A percentile compares a stretch with the other conserved stretches of the same genome.
phyloP scores from a whole-genome alignment of 176 grass and related monocot genomes.

The Aegilops longissima region DNA sequence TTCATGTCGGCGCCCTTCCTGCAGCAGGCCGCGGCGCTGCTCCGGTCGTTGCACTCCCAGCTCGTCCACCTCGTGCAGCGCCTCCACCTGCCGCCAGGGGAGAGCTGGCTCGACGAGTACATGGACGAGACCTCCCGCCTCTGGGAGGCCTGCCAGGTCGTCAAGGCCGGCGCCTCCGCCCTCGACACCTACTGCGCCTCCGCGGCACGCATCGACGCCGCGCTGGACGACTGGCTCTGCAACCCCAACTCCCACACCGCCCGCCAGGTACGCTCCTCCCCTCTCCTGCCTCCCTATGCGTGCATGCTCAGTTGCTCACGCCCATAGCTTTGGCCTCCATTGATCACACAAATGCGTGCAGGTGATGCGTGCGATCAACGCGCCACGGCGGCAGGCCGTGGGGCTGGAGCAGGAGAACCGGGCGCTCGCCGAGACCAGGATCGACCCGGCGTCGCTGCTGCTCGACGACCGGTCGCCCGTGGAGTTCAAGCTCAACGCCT shows the following conservation, averaged over 20 bases:
- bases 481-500: constrained; percentile 63
- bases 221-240: constrained; percentile 32
- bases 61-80: constrained; percentile 51
- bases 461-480: constrained; percentile 45
- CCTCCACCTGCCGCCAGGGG: constrained; percentile 63
- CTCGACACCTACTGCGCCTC: constrained; percentile 61
- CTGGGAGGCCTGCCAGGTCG: constrained; percentile 62
- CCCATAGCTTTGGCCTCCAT: neutral
- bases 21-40: constrained; percentile 35
- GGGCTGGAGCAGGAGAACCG: constrained; percentile 60
- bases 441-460: constrained; percentile 44
- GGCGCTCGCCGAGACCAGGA: constrained; percentile 46
- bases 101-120: constrained; percentile 82
- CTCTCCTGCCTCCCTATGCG: neutral
- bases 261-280: constrained; percentile 13
- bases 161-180: constrained; percentile 44
- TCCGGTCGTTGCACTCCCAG: constrained; percentile 56
- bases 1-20: constrained; percentile 57
- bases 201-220: constrained; percentile 14
- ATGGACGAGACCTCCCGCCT: constrained; percentile 82
- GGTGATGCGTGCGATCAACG: constrained; percentile 43
- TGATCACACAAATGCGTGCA: neutral
- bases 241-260: neutral
- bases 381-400: constrained; percentile 41
- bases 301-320: neutral